Percentiles rank a stretch among this genome's conserved stretches.
Evolutionary conservation across 2,329 filamentous ascomycete species (phyloP).

Genomic region (Sclerotinia minor): DNA sequence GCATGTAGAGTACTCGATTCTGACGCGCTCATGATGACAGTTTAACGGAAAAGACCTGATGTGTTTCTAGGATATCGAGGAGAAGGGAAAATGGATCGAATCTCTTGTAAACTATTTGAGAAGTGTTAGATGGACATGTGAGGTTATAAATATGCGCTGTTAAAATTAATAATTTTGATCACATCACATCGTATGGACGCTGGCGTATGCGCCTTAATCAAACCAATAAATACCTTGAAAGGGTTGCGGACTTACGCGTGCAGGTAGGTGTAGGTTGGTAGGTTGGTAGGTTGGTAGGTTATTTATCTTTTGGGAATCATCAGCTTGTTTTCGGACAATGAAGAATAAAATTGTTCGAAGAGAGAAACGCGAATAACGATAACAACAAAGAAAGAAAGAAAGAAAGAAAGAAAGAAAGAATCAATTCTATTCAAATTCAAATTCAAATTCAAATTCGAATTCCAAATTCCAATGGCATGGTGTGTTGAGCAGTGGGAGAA

Average conservation of each 20-base stretch:
- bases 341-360: not conserved
- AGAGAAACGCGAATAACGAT: not conserved
- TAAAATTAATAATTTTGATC: constrained; percentile 24
- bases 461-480: too few relatives aligned
- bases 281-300: not conserved
- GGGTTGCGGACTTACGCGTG: constrained; percentile 31
- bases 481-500: not conserved
- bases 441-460: too few relatives aligned
- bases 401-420: not conserved
- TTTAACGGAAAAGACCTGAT: not conserved
- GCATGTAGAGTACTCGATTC: constrained; percentile 37
- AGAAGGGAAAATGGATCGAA: not conserved
- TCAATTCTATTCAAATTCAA: too few relatives aligned
- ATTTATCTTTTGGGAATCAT: constrained; percentile 9
- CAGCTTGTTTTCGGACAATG: constrained; percentile 19
- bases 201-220: constrained; percentile 33
- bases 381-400: not conserved
- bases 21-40: constrained; percentile 38
- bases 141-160: constrained; percentile 25
- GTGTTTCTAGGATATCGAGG: not conserved
- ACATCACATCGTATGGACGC: constrained; percentile 11
- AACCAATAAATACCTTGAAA: constrained; percentile 27
- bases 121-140: constrained; percentile 23
- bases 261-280: too few relatives aligned
- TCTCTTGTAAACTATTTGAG: constrained; percentile 1